These are phyloP conservation scores for Avena sativa DNA, from an alignment of 176 grass and related monocot genomes.

Conservation along the genomic window DNA sequence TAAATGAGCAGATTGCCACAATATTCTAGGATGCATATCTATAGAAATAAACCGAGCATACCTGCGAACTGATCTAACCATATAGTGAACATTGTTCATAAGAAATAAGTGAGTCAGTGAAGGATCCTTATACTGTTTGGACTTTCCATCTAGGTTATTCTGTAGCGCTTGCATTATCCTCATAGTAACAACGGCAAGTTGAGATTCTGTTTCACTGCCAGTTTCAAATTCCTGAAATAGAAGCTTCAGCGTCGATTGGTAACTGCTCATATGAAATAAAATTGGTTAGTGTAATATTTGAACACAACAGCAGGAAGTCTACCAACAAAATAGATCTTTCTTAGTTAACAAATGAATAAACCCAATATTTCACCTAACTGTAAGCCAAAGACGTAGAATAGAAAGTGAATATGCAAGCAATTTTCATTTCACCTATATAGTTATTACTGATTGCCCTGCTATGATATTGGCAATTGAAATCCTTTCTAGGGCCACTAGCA, in stretches of 20 bases:
- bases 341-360: constrained; percentile 30
- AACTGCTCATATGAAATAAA: constrained; percentile 60
- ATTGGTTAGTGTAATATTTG: constrained; percentile 33
- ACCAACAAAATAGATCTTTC: neutral
- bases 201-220: constrained; percentile 75
- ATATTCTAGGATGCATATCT: neutral
- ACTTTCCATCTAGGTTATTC: constrained; percentile 96
- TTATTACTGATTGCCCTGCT: neutral
- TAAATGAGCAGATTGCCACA: constrained; percentile 11
- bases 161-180: constrained; percentile 99
- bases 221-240: constrained; percentile 87
- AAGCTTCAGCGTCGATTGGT: constrained; percentile 86
- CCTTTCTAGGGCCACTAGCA: constrained; percentile 29
- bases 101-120: constrained; percentile 85
- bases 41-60: constrained; percentile 42
- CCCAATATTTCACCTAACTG: neutral
- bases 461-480: neutral
- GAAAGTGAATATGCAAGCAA: constrained; percentile 15
- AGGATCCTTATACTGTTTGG: constrained; percentile 90
- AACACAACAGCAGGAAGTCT: constrained; percentile 11
- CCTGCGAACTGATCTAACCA: constrained; percentile 97
- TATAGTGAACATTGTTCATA: constrained; percentile 99
- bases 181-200: constrained; percentile 87
- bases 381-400: constrained; percentile 30
- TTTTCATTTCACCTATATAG: neutral